Percentiles rank a stretch among this genome's conserved stretches.
These are phyloP conservation scores for Ceriops zippeliana DNA, from an alignment of 345 rosid species.

Conservation along the genomic window DNA sequence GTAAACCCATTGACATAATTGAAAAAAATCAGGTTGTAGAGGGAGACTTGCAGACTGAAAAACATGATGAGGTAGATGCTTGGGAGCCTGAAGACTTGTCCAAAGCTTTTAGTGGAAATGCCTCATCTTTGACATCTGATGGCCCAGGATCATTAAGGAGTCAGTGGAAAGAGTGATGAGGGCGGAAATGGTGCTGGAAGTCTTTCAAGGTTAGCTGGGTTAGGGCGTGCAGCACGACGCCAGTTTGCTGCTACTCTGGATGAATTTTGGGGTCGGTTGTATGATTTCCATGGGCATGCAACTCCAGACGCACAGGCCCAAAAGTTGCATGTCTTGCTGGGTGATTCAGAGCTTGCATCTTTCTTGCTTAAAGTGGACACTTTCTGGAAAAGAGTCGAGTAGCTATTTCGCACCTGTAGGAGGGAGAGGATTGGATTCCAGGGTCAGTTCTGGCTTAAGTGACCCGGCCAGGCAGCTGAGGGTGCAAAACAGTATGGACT, in stretches of 20 bases:
- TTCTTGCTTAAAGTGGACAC: constrained; percentile 47
- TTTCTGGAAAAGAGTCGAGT: constrained; percentile 41
- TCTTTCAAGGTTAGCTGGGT: constrained; percentile 87
- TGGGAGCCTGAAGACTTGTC: constrained; percentile 70
- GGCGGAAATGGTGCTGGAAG: constrained; percentile 82
- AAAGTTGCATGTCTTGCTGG: constrained; percentile 54
- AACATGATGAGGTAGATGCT: constrained; percentile 54
- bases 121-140: constrained; percentile 44
- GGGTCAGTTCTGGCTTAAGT: constrained; percentile 40
- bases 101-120: constrained; percentile 49
- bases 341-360: constrained; percentile 41
- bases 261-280: constrained; percentile 95
- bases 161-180: constrained; percentile 73
- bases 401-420: constrained; percentile 47
- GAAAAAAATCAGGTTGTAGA: constrained; percentile 55
- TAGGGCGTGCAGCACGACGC: constrained; percentile 94
- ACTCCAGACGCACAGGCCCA: constrained; percentile 63
- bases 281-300: constrained; percentile 69
- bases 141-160: constrained; percentile 85
- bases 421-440: constrained; percentile 56
- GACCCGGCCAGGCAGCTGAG: constrained; percentile 60
- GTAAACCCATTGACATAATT: constrained; percentile 36
- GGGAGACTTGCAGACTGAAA: constrained; percentile 39
- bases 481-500: constrained; percentile 50
- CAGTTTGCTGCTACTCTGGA: constrained; percentile 68